Evolutionary conservation across 164 flowering plant genomes (phyloP).

Genomic region (Umbellularia californica): DNA sequence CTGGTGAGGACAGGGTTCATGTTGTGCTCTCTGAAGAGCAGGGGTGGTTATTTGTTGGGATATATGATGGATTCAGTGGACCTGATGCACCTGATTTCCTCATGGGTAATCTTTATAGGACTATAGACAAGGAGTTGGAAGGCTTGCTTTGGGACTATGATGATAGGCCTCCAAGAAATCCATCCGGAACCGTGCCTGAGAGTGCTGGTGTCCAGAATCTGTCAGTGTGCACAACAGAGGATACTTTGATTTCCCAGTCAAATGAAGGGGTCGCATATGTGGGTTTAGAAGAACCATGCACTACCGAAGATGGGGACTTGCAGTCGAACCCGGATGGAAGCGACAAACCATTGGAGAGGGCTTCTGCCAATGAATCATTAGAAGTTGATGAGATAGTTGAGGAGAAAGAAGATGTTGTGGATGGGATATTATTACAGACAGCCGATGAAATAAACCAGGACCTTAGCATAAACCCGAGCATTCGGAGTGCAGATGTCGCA

Average conservation of each 20-base stretch:
- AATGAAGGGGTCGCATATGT: constrained; percentile 12
- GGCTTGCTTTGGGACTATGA: constrained; percentile 65
- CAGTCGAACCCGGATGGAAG: neutral
- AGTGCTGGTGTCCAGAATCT: constrained; percentile 11
- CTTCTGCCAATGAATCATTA: neutral
- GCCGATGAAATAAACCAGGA: constrained; percentile 9
- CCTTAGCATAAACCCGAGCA: constrained; percentile 10
- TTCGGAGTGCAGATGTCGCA: constrained; percentile 4
- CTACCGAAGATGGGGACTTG: constrained; percentile 2
- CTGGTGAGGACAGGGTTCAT: constrained; percentile 45
- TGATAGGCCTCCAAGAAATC: constrained; percentile 22
- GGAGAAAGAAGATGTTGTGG: constrained; percentile 22
- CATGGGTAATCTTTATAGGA: constrained; percentile 53
- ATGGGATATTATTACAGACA: constrained; percentile 6
- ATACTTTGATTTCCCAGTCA: constrained; percentile 9
- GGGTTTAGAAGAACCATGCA: constrained; percentile 18
- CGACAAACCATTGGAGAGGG: neutral
- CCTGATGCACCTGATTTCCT: constrained; percentile 66
- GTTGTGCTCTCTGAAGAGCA: constrained; percentile 42
- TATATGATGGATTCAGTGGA: constrained; percentile 49
- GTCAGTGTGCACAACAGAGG: constrained; percentile 17
- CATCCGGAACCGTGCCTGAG: constrained; percentile 17
- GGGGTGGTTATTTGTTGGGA: constrained; percentile 57
- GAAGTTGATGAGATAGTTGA: constrained; percentile 32
- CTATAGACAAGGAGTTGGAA: constrained; percentile 55